A percentile compares a stretch with the other conserved stretches of the same genome.
phyloP scores from a whole-genome alignment of 495 filamentous ascomycete genomes.

The Penicillium antarcticum region DNA sequence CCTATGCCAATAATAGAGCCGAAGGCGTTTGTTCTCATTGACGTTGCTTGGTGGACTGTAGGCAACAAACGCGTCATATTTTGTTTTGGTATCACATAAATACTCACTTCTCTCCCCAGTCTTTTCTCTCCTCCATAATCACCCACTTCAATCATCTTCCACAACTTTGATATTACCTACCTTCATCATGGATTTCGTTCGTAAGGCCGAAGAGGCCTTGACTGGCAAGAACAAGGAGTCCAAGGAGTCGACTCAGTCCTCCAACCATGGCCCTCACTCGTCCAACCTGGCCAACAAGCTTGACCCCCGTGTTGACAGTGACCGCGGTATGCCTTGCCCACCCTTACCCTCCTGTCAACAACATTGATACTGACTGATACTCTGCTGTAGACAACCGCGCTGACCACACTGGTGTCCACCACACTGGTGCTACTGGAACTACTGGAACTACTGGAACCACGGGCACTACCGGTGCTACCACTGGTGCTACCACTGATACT shows the following conservation, averaged over 20 bases:
- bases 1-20: no score
- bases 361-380: background rate
- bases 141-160: background rate
- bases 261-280: constrained; percentile 29
- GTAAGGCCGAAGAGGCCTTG: constrained; percentile 11
- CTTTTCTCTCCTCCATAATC: background rate
- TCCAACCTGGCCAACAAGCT: constrained; percentile 42
- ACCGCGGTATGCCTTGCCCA: constrained; percentile 13
- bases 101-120: background rate
- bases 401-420: background rate
- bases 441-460: background rate
- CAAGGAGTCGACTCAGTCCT: constrained; percentile 4
- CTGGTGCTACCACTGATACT: background rate
- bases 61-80: background rate
- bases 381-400: constrained; percentile 1
- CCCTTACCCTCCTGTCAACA: background rate
- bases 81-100: background rate
- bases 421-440: background rate
- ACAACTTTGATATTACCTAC: background rate
- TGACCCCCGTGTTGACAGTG: constrained; percentile 49
- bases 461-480: background rate
- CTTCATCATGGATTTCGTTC: constrained; percentile 5
- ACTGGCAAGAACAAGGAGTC: constrained; percentile 6
- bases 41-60: background rate
- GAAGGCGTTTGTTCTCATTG: background rate